Conservation (phyloP, 2,329 filamentous ascomycete genomes). For the Calonectria hongkongensis region DNA sequence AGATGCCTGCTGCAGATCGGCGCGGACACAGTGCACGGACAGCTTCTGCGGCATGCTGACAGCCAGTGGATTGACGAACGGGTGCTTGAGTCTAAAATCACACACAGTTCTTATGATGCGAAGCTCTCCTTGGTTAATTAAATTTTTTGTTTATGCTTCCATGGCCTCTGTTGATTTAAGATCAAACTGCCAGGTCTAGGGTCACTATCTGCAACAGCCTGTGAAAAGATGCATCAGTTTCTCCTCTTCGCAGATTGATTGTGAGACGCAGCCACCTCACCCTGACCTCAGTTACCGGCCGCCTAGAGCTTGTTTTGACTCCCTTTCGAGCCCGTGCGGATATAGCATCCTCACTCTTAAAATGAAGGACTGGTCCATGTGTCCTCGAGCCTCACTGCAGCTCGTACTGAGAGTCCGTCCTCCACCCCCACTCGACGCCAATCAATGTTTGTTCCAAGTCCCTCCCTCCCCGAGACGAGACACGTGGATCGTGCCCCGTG, state of each 20-base stretch:
- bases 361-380: conserved; percentile 21
- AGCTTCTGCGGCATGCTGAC: neutral
- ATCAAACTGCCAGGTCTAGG: conserved; percentile 14
- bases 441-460: conserved; percentile 2
- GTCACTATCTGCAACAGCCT: neutral
- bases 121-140: neutral
- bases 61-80: neutral
- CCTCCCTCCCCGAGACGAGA: neutral
- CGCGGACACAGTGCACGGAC: conserved; percentile 15
- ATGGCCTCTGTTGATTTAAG: neutral
- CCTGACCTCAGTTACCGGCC: neutral
- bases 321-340: neutral
- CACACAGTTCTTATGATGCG: neutral
- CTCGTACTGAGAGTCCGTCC: neutral
- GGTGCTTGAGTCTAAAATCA: no score
- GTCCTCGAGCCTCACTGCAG: neutral
- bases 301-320: neutral
- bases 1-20: conserved; percentile 19
- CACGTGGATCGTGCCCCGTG: conserved; percentile 23
- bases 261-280: conserved; percentile 23
- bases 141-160: conserved; percentile 9
- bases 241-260: neutral
- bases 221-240: neutral
- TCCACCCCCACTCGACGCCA: neutral
- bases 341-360: neutral